A percentile compares a stretch with the other conserved stretches of the same genome.
Conservation (phyloP, 2,329 filamentous ascomycete species). For the Pyrenophora seminiperda region DNA sequence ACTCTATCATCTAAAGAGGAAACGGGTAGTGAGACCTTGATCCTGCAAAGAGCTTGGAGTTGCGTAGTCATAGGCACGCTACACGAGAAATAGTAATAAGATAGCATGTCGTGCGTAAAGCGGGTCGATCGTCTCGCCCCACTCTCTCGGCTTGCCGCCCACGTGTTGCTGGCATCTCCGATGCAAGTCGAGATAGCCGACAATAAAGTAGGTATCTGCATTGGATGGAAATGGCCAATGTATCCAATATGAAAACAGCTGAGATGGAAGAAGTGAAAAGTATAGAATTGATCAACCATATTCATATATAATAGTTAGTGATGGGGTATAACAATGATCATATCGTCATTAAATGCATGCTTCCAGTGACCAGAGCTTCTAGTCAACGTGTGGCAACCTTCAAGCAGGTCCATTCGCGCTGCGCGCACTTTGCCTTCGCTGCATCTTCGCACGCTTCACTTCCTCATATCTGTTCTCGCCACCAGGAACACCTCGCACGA, state of each 20-base stretch:
- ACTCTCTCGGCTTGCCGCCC: background rate
- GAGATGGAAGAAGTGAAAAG: slow-evolving; percentile 18
- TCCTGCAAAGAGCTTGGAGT: background rate
- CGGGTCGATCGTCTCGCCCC: slow-evolving; percentile 1
- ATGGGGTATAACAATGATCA: too few species aligned
- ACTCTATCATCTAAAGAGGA: background rate
- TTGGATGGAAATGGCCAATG: too few species aligned
- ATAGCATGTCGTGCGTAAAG: slow-evolving; percentile 5
- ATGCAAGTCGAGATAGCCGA: background rate
- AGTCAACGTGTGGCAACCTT: background rate
- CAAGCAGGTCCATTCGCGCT: background rate
- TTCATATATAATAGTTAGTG: too few species aligned
- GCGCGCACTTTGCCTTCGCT: slow-evolving; percentile 15
- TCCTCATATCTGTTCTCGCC: slow-evolving; percentile 19
- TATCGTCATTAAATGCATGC: too few species aligned
- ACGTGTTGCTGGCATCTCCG: background rate
- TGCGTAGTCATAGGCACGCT: slow-evolving; percentile 9
- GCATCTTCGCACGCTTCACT: slow-evolving; percentile 9
- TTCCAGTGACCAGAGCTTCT: too few species aligned
- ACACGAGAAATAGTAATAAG: background rate
- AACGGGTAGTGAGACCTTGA: background rate
- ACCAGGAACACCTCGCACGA: slow-evolving; percentile 29
- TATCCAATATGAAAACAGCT: too few species aligned
- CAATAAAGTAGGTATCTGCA: too few species aligned
- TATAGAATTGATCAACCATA: too few species aligned